Conservation (phyloP, 2,329 filamentous ascomycete genomes). For the Coniochaeta ligniaria region DNA sequence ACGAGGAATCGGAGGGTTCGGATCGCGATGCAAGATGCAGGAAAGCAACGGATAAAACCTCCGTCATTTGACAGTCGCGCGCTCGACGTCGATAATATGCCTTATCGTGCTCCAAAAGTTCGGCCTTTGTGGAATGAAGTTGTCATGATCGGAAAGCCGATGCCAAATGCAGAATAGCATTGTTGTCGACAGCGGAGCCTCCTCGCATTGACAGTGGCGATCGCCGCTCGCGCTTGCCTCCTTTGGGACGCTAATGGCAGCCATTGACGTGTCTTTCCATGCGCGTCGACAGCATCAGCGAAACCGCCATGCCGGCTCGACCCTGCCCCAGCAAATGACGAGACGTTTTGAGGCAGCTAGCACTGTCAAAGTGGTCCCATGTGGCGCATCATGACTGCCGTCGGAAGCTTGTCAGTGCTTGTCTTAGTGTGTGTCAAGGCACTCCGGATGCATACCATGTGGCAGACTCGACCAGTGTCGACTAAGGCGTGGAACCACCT, state of each 20-base stretch:
- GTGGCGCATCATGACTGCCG: not conserved
- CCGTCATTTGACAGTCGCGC: too few species aligned
- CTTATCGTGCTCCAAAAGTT: not conserved
- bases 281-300: not conserved
- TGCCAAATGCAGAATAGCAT: not conserved
- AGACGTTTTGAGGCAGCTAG: not conserved
- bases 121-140: not conserved
- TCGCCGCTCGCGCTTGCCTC: not conserved
- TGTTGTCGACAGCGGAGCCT: not conserved
- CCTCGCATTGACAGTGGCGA: not conserved
- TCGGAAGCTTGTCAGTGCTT: not conserved
- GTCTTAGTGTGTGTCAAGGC: not conserved
- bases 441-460: not conserved
- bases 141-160: not conserved
- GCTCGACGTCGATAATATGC: not conserved
- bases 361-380: not conserved
- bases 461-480: not conserved
- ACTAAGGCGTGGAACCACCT: not conserved
- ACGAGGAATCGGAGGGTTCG: too few species aligned
- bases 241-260: not conserved
- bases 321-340: not conserved
- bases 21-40: too few species aligned
- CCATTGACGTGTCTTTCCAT: not conserved
- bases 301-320: not conserved
- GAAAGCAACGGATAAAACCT: too few species aligned